Evolutionary conservation across 345 rosid species (phyloP), one percentile per base, ranked within the genome.

Genomic region (Populus tremula): DNA sequence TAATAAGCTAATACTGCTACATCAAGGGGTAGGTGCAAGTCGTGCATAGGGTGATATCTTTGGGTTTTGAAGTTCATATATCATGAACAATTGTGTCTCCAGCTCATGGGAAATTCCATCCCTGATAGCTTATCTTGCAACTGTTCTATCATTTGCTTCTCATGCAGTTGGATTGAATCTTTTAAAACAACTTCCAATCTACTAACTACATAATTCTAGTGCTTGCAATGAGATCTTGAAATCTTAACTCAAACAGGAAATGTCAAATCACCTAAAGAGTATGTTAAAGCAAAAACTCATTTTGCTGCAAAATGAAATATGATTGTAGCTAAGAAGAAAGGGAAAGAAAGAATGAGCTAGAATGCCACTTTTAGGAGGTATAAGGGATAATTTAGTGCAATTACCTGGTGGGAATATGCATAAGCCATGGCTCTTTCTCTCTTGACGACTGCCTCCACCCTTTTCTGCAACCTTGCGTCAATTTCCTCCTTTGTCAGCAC

Each of bases 341-440:
- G 3, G 29, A 71, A 14, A n/a, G 11, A 47, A 47, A 71, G 33
- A 33, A 18, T 21, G 59, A 53, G 14, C n/a, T 72, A 3, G 16
- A 33, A 54, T 18, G 8, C 13, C 31, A 39, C 14, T 45, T 33
- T 8, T 27, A 36, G 31, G 41, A 62, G 50, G 54, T 71, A 17
- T 4, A 20, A 27, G 27, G n/a, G 36, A 39, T 56, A 6, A 43
- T 12, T 18, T 27, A 9, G 14, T 13, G 36, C 39, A 75, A 38
- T 38, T 89, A 94, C 99, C 97, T 91, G 97, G 77, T 89, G 88
- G 78, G 98, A 93, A 77, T 91, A 87, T 36, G 99, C 94, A 69
- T 94, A 96, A 8, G 98, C 88, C 95, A 89, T 94, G 49, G 98
- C 89, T 80, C 97, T 89, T 75, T 96, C 97, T 83, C 97, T 84